A percentile compares a stretch with the other conserved stretches of the same genome.
Conservation (phyloP, 176 grass and related monocot species). For the Aegilops tauschii region DNA sequence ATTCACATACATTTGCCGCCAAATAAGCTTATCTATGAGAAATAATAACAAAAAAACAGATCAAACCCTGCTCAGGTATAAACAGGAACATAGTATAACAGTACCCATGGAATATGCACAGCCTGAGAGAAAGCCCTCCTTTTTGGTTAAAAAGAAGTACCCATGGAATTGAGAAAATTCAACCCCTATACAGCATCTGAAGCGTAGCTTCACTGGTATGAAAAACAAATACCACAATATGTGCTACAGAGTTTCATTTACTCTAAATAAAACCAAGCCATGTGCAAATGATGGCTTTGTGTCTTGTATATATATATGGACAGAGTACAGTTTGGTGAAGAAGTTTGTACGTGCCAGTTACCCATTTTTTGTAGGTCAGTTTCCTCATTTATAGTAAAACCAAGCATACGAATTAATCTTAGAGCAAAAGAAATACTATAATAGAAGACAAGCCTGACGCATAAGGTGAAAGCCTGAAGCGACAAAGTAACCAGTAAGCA, state of each 20-base stretch:
- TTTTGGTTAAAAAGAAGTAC: too few relatives aligned
- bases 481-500: not conserved
- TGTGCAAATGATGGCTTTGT: not conserved
- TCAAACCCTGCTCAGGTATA: not conserved
- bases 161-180: conserved; percentile 10
- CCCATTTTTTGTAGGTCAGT: not conserved
- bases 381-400: not conserved
- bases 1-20: not conserved
- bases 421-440: not conserved
- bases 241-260: not conserved
- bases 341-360: not conserved
- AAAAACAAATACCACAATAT: not conserved
- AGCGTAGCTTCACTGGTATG: not conserved
- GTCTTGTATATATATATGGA: not conserved
- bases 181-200: not conserved
- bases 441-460: not conserved
- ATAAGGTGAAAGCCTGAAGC: not conserved
- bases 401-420: not conserved
- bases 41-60: not conserved
- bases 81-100: conserved; percentile 12
- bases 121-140: too few relatives aligned
- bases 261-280: not conserved
- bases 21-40: conserved; percentile 2
- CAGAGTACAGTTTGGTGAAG: not conserved
- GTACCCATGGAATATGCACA: not conserved